A percentile compares a stretch with the other conserved stretches of the same genome.
These are phyloP conservation scores for Colletotrichum kahawae DNA, from an alignment of 2,329 filamentous ascomycete species.

Conservation along the genomic window DNA sequence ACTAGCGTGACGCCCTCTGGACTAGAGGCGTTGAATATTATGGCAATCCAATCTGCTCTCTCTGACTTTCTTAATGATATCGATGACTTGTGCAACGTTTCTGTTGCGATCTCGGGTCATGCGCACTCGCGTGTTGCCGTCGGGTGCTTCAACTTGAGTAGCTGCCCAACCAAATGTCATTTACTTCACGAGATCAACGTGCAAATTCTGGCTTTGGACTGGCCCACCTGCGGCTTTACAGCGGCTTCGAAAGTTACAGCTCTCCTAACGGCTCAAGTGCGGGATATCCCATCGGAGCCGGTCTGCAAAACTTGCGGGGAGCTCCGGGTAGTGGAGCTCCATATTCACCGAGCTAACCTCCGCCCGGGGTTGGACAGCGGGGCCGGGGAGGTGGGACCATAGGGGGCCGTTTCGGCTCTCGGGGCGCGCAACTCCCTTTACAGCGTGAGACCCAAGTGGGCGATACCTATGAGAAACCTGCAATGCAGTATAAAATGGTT, in stretches of 20 bases:
- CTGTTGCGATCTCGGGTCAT: accelerated
- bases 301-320: too few species aligned
- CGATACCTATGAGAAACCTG: too few species aligned
- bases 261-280: not conserved
- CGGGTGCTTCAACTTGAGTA: not conserved
- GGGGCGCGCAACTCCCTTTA: not conserved
- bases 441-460: not conserved
- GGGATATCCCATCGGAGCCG: not conserved
- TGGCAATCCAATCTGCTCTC: not conserved
- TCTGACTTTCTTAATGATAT: not conserved
- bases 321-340: too few species aligned
- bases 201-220: not conserved
- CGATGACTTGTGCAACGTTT: too few species aligned
- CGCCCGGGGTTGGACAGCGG: too few species aligned
- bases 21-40: not conserved
- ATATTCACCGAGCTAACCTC: too few species aligned
- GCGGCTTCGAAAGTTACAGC: not conserved
- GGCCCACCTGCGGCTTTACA: too few species aligned
- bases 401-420: not conserved
- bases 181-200: not conserved
- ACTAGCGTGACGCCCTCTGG: too few species aligned
- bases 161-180: accelerated
- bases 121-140: too few species aligned
- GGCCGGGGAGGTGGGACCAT: not conserved
- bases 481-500: accelerated